Base-by-base conservation (phyloP, 805 yeast species). In the Torulaspora franciscae region DNA sequence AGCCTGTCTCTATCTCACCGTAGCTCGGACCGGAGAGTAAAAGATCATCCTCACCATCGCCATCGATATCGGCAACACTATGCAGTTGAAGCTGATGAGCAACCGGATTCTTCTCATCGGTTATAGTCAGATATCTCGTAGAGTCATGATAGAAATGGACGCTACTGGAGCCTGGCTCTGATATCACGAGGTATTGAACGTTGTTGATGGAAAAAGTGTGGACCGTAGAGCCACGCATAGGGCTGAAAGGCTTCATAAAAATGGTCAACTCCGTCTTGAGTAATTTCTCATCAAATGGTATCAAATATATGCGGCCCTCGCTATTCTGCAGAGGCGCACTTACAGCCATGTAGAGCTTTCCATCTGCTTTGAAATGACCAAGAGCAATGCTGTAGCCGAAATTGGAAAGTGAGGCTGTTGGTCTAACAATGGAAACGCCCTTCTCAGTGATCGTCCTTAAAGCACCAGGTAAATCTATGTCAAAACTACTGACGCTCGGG, bases 151-250 rank as follows among this genome's bases (percentile, higher is more conserved):
- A 76, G 6, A 78, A 45, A 37, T 70, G 68, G 1, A 81, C 39
- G 1, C 55, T 48, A 3, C 80, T 76, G 0, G 57, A 32, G 0
- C 85, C 85, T 0, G 85, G 84, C 42, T 75, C 72, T 0, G 78
- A 59, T 3, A 77, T 68, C 0, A 73, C 68, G 6, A 80, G 57
- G 39, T 69, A 67, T 7, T 72, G 66, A 1, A 55, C 28, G 4
- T 58, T 67, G 5, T 57, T 45, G 0, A 67, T 14, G 1, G 46
- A 54, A 48, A 70, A 62, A 1, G 51, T 51, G 0, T 64, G 60
- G 33, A 76, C 48, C 1, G 64, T 51, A 0, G 66, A 54, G 0
- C 85, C 85, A 52, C 75, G 77, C 15, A 58, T 52, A 7, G 50
- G 40, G 6, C 56, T 53, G 17, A 47, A 42, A 1, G 56, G 55